phyloP scores from a whole-genome alignment of 1,284 basidiomycete species.

The Taiwanofungus camphoratus region DNA sequence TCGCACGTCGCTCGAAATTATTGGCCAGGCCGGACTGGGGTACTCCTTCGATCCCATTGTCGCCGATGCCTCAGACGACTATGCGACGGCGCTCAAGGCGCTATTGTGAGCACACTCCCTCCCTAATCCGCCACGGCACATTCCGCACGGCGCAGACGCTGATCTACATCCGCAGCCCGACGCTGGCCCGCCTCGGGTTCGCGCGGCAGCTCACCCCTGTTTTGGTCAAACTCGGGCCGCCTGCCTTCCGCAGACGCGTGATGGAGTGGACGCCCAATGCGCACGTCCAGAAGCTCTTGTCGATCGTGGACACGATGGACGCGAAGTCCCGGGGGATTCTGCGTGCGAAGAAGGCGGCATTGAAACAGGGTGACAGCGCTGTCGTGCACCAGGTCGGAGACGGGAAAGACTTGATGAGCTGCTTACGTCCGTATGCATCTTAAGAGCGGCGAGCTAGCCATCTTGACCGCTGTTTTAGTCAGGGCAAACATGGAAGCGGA shows the following conservation, averaged over 20 bases:
- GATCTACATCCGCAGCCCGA: constrained; percentile 10
- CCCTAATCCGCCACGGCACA: neutral
- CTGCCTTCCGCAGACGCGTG: constrained; percentile 6
- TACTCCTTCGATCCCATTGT: constrained; percentile 31
- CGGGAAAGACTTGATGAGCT: constrained; percentile 42
- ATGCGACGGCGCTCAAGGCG: constrained; percentile 12
- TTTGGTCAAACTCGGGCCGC: neutral
- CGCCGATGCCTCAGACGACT: constrained; percentile 16
- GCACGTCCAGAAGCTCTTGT: constrained; percentile 26
- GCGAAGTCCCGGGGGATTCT: constrained; percentile 31
- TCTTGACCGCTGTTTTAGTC: too few relatives aligned
- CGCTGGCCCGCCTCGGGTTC: constrained; percentile 3
- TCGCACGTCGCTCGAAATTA: constrained; percentile 34
- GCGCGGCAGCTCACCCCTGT: neutral
- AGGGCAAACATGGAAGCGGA: constrained; percentile 27
- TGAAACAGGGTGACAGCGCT: constrained; percentile 31
- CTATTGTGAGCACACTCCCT: constrained; percentile 2
- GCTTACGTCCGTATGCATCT: constrained; percentile 31
- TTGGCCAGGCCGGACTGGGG: constrained; percentile 34
- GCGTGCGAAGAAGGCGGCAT: constrained; percentile 30
- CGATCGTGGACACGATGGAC: constrained; percentile 34
- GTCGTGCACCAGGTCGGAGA: constrained; percentile 25
- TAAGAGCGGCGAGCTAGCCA: too few relatives aligned
- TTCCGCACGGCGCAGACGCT: neutral
- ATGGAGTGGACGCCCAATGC: constrained; percentile 12